These are phyloP conservation scores for Scedosporium aurantiacum DNA, from an alignment of 2,329 filamentous ascomycete genomes.

Conservation along the genomic window DNA sequence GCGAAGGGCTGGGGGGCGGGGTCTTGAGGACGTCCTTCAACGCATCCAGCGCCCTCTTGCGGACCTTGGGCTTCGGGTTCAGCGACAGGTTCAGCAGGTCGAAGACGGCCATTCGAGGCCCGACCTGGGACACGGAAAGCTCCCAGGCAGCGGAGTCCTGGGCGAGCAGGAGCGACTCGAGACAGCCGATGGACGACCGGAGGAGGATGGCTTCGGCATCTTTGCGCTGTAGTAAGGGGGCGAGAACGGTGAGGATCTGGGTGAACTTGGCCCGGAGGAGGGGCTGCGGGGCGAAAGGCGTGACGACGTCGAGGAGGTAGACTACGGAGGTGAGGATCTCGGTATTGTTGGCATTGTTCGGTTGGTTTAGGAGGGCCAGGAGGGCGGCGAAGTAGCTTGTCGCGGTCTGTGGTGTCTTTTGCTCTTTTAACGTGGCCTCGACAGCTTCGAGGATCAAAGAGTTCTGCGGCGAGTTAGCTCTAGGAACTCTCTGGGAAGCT, in stretches of 20 bases:
- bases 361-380: conserved; percentile 72
- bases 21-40: conserved; percentile 71
- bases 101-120: conserved; percentile 76
- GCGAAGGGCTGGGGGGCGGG: conserved; percentile 78
- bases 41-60: conserved; percentile 86
- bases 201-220: conserved; percentile 82
- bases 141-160: conserved; percentile 87
- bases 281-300: conserved; percentile 70
- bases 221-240: conserved; percentile 66
- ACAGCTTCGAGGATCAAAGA: conserved; percentile 81
- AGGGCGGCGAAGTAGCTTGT: conserved; percentile 96
- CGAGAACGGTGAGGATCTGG: conserved; percentile 78
- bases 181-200: conserved; percentile 78
- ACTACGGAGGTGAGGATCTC: conserved; percentile 78
- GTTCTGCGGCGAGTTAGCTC: conserved; percentile 42
- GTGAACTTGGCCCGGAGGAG: conserved; percentile 91
- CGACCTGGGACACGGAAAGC: conserved; percentile 68
- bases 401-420: conserved; percentile 70
- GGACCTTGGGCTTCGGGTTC: conserved; percentile 83
- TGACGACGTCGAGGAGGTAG: conserved; percentile 90
- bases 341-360: conserved; percentile 59
- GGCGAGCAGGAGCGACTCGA: conserved; percentile 82
- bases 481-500: not conserved
- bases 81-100: conserved; percentile 76
- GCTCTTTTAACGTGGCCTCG: conserved; percentile 82